These are phyloP conservation scores for Cyberlindnera euphorbiae DNA, from an alignment of 805 yeast species.

Conservation along the genomic window DNA sequence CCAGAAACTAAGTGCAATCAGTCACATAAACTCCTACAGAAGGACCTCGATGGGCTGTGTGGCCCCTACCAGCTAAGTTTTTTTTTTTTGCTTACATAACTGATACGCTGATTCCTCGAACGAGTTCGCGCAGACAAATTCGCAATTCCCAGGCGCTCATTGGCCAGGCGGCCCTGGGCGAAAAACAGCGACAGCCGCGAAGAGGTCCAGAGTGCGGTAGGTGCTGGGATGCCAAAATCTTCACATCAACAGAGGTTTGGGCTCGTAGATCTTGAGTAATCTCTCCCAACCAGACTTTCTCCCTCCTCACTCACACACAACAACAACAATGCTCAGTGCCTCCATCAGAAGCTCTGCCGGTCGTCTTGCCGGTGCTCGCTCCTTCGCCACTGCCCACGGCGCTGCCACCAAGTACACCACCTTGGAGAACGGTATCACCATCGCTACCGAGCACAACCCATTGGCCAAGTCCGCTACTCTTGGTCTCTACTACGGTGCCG, in stretches of 20 bases:
- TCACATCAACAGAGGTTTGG: conserved; percentile 1
- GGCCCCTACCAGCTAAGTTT: conserved; percentile 3
- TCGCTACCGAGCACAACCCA: conserved; percentile 64
- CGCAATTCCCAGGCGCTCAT: conserved; percentile 17
- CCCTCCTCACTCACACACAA: neutral
- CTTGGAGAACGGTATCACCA: conserved; percentile 66
- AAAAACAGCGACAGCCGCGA: conserved; percentile 1
- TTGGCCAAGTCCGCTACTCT: conserved; percentile 50
- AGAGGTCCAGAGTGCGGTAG: neutral
- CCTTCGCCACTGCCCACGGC: conserved; percentile 51
- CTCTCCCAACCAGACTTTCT: no score
- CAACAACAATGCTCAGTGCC: conserved; percentile 23
- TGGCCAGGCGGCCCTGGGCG: conserved; percentile 10
- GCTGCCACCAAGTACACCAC: conserved; percentile 66
- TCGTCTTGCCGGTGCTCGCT: conserved; percentile 34
- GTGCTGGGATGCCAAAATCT: neutral
- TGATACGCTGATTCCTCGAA: no score
- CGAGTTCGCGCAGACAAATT: conserved; percentile 4
- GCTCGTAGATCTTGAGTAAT: no score
- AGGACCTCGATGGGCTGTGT: no score
- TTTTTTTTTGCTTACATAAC: no score
- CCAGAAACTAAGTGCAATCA: neutral
- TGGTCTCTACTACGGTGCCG: conserved; percentile 71
- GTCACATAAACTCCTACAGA: neutral
- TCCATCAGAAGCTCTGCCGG: conserved; percentile 20